Percentiles rank a stretch among this genome's conserved stretches.
These are phyloP conservation scores for Colletotrichum euphorbiae DNA, from an alignment of 2,329 filamentous ascomycete genomes.

Conservation along the genomic window DNA sequence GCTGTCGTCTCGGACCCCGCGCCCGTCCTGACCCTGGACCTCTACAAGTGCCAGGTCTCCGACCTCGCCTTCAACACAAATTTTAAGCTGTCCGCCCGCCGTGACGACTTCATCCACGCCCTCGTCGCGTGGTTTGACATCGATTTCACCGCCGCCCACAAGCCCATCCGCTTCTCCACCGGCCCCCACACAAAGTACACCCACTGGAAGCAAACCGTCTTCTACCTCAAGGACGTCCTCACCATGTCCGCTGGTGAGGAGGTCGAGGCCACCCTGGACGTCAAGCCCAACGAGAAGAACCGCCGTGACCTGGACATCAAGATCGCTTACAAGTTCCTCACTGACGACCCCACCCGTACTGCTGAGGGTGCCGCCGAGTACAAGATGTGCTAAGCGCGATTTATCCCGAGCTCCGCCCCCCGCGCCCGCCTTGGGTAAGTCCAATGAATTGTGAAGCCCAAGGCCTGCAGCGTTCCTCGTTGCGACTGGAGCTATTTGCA, in stretches of 20 bases:
- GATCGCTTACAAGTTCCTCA: slow-evolving; percentile 84
- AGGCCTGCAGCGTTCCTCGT: slow-evolving; percentile 1
- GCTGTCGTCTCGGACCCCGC: slow-evolving; percentile 94
- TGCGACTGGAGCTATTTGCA: background rate
- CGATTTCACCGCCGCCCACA: slow-evolving; percentile 98
- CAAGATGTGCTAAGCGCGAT: slow-evolving; percentile 73
- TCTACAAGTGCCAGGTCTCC: slow-evolving; percentile 86
- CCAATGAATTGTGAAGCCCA: background rate
- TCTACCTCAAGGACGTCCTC: slow-evolving; percentile 93
- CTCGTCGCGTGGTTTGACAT: slow-evolving; percentile 99
- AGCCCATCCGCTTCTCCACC: slow-evolving; percentile 95
- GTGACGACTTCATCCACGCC: slow-evolving; percentile 95
- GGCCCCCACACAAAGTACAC: slow-evolving; percentile 99
- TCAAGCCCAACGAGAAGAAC: slow-evolving; percentile 94
- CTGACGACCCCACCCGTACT: slow-evolving; percentile 76
- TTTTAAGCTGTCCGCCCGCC: slow-evolving; percentile 81
- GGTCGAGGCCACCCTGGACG: slow-evolving; percentile 78
- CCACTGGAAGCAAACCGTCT: slow-evolving; percentile 99
- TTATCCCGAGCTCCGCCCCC: background rate
- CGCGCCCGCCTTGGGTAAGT: background rate
- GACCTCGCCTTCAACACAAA: slow-evolving; percentile 87
- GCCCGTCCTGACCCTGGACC: slow-evolving; percentile 86
- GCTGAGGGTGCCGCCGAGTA: slow-evolving; percentile 81
- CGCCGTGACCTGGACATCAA: slow-evolving; percentile 93
- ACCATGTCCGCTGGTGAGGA: slow-evolving; percentile 90